A percentile compares a stretch with the other conserved stretches of the same genome.
Evolutionary conservation across 1,139 yeast species (phyloP).

Genomic region (Candida neerlandica): DNA sequence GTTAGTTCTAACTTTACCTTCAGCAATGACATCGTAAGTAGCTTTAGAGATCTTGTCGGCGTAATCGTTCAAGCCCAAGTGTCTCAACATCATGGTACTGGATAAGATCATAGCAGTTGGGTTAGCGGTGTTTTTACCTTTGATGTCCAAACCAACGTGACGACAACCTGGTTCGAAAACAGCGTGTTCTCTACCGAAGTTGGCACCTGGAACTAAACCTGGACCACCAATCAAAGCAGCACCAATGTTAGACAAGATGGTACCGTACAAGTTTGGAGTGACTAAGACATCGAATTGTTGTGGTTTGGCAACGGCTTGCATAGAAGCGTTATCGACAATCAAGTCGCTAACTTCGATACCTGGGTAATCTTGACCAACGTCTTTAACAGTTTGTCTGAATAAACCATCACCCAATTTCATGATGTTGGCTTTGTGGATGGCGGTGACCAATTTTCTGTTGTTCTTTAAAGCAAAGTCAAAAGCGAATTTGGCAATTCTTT

Average conservation of each 20-base stretch:
- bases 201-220: conserved; percentile 98
- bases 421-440: conserved; percentile 98
- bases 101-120: conserved; percentile 98
- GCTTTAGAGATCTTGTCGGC: conserved; percentile 90
- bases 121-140: conserved; percentile 94
- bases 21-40: conserved; percentile 85
- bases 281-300: conserved; percentile 98
- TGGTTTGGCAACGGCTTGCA: conserved; percentile 98
- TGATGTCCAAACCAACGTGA: conserved; percentile 96
- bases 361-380: conserved; percentile 88
- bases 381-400: conserved; percentile 91
- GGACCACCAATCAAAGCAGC: conserved; percentile 99
- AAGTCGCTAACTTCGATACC: conserved; percentile 83
- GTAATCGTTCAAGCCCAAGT: conserved; percentile 79
- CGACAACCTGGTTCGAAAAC: conserved; percentile 99
- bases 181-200: conserved; percentile 96
- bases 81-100: conserved; percentile 89
- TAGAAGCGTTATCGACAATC: conserved; percentile 98
- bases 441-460: conserved; percentile 90
- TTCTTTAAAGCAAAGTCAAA: conserved; percentile 93
- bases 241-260: conserved; percentile 95
- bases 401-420: conserved; percentile 99
- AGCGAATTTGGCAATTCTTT: conserved; percentile 96
- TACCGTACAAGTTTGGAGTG: conserved; percentile 97
- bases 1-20: conserved; percentile 75